These are phyloP conservation scores for Ceratobasidium sp. DNA, from an alignment of 1,284 basidiomycete genomes.

Conservation along the genomic window DNA sequence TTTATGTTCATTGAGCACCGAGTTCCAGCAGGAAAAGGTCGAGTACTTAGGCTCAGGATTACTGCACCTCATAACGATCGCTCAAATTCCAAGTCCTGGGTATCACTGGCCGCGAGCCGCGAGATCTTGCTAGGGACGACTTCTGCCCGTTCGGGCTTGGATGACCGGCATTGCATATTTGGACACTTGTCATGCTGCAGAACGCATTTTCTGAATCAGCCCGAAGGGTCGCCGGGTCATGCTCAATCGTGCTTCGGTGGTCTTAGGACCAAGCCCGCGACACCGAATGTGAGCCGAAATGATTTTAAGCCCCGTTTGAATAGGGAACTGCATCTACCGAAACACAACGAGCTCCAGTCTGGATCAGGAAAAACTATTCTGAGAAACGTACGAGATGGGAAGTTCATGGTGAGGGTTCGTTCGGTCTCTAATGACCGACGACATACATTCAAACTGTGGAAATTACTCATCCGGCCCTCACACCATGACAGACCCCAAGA, in stretches of 20 bases:
- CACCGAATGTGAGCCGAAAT: no score
- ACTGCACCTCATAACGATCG: not conserved
- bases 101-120: not conserved
- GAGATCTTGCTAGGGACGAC: not conserved
- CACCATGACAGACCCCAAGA: not conserved
- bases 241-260: no score
- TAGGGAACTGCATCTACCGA: not conserved
- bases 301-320: no score
- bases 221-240: not conserved
- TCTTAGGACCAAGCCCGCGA: no score
- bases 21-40: no score
- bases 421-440: conserved; percentile 1
- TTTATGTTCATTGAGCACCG: no score
- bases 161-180: not conserved
- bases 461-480: not conserved
- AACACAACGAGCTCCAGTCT: not conserved
- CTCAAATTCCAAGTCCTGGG: not conserved
- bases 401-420: not conserved
- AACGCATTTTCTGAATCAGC: not conserved
- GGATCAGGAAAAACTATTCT: not conserved
- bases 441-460: not conserved
- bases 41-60: no score
- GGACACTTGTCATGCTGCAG: not conserved
- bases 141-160: not conserved
- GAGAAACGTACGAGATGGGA: not conserved